phyloP scores from a whole-genome alignment of 2,329 filamentous ascomycete genomes.

The Clonostachys rhizophaga region DNA sequence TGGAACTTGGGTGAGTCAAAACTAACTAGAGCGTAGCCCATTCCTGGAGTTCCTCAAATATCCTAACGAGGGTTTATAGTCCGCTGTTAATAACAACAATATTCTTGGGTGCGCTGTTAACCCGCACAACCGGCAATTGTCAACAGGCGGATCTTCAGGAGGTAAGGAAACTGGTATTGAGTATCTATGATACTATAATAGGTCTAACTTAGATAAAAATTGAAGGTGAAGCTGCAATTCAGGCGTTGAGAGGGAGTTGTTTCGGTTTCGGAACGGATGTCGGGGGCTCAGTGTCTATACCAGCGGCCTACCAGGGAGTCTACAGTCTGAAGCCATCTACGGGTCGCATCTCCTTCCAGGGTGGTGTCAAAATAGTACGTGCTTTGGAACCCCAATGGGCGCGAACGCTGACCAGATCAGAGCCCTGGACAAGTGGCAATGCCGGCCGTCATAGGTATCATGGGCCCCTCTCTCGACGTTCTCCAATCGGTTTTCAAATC shows the following conservation, averaged over 20 bases:
- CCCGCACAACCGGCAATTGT: conserved; percentile 54
- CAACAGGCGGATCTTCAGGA: conserved; percentile 79
- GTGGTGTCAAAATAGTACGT: not conserved
- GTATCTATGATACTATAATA: too few relatives aligned
- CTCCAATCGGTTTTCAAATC: not conserved
- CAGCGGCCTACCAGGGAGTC: conserved; percentile 84
- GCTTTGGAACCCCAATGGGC: too few relatives aligned
- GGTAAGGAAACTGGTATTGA: conserved; percentile 28
- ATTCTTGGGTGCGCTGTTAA: conserved; percentile 59
- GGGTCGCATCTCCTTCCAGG: conserved; percentile 7
- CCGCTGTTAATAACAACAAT: conserved; percentile 38
- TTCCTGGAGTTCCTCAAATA: too few relatives aligned
- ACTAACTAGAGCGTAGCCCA: too few relatives aligned
- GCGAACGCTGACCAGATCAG: not conserved
- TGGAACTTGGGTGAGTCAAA: too few relatives aligned
- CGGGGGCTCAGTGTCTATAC: conserved; percentile 81
- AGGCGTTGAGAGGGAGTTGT: conserved; percentile 79
- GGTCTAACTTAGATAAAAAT: too few relatives aligned
- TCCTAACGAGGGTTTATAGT: not conserved
- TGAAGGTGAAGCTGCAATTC: conserved; percentile 63
- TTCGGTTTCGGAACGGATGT: conserved; percentile 88
- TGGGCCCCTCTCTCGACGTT: not conserved
- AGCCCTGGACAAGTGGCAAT: not conserved
- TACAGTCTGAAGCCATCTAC: conserved; percentile 45
- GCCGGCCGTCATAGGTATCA: not conserved